Conservation (phyloP, 148 eudicot species). For the Amaranthus cruentus region DNA sequence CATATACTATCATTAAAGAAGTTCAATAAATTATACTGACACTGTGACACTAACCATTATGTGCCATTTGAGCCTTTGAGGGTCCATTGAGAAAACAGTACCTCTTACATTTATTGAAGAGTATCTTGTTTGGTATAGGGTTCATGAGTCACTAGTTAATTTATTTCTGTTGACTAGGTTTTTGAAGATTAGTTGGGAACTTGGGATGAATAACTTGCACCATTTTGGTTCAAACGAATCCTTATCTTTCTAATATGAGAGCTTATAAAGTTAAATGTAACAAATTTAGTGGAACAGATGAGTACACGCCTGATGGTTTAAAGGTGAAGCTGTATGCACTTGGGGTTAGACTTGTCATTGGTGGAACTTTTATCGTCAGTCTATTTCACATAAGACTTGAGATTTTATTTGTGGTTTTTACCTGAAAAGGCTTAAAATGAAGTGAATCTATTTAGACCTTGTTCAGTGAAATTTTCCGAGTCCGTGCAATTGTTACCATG, state of each 20-base stretch:
- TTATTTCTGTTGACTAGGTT: not conserved
- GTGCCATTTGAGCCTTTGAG: not conserved
- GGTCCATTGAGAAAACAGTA: not conserved
- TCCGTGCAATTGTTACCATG: too few relatives aligned
- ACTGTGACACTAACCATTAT: slow-evolving; percentile 4
- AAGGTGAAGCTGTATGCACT: not conserved
- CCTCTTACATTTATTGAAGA: not conserved
- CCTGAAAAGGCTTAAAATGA: too few relatives aligned
- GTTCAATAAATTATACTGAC: slow-evolving; percentile 5
- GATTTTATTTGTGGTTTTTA: too few relatives aligned
- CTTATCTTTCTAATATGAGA: not conserved
- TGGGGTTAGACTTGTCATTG: too few relatives aligned
- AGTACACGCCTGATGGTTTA: too few relatives aligned
- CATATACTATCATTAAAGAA: slow-evolving; percentile 7
- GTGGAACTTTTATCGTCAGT: too few relatives aligned
- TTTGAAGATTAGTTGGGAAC: not conserved
- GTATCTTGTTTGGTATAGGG: not conserved
- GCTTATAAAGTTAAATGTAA: too few relatives aligned
- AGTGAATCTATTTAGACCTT: too few relatives aligned
- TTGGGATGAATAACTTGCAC: not conserved
- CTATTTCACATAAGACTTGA: too few relatives aligned
- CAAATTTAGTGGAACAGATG: too few relatives aligned
- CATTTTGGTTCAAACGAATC: not conserved
- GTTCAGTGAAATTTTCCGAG: too few relatives aligned
- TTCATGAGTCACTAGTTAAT: not conserved